A percentile compares a stretch with the other conserved stretches of the same genome.
Conservation (phyloP, 352 stramenopile species). For the Phytophthora megakarya region DNA sequence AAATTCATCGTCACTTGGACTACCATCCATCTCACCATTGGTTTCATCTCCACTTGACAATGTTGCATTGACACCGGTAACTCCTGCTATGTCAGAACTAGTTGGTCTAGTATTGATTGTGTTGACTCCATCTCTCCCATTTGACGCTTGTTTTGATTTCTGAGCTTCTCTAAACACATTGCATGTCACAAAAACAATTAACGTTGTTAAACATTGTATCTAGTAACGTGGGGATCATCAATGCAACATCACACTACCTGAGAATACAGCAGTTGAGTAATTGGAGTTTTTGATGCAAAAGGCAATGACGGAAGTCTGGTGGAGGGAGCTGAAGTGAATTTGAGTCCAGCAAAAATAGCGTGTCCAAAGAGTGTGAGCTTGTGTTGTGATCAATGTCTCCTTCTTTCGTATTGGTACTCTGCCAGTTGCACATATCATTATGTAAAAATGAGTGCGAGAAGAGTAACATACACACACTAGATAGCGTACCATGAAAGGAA, state of each 20-base stretch:
- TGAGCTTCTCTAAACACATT: conserved; percentile 32
- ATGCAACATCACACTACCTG: conserved; percentile 29
- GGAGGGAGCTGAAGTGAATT: conserved; percentile 51
- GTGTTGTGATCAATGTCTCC: conserved; percentile 33
- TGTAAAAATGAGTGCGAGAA: too few relatives aligned
- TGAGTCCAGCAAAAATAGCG: conserved; percentile 60
- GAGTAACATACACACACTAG: background rate
- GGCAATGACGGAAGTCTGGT: conserved; percentile 74
- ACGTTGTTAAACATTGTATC: background rate
- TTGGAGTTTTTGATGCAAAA: conserved; percentile 84
- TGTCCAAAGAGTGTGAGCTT: conserved; percentile 45
- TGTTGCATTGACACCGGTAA: background rate
- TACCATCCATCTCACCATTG: conserved; percentile 37
- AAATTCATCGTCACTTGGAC: conserved; percentile 78
- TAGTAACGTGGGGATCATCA: background rate
- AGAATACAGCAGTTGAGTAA: conserved; percentile 83
- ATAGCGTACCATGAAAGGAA: conserved; percentile 69
- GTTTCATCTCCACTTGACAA: background rate
- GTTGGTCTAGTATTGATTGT: background rate
- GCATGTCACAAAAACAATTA: background rate
- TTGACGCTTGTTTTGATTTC: conserved; percentile 23
- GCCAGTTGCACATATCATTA: too few relatives aligned
- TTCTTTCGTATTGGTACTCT: conserved; percentile 44
- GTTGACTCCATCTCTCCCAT: conserved; percentile 10
- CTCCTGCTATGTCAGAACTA: background rate